Evolutionary conservation across 805 yeast genomes (phyloP), one percentile per base, ranked within the genome.

Genomic region (Nakazawaea peltata): DNA sequence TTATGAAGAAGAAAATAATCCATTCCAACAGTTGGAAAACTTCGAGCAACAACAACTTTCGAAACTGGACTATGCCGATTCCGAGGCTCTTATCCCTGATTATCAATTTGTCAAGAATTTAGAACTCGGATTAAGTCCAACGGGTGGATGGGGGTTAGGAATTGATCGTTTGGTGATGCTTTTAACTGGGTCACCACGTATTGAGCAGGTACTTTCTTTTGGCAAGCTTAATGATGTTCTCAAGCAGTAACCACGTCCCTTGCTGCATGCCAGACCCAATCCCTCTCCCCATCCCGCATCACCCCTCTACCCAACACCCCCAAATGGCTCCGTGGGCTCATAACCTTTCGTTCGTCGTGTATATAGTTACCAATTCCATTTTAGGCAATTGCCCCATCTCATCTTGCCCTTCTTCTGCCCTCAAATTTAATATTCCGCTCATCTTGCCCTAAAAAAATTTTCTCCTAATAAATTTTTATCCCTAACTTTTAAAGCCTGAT

Each of bases 101-200:
- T 59, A 71, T 48, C 65, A 66, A 32, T 92, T 75, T 51, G 73
- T 87, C 1, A 67, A 71, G 28, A 72, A 79, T 12, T 77, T 92
- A 88, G 90, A 85, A 51, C 84, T 80, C 69, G 97, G 95, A 1
- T 70, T 92, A 61, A 97, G 97, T 3, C 98, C 98, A 1, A 90
- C 97, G 3, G 97, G 95, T 2, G 99, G 99, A 0, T 84, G 96
- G 84, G 99, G 98, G 1, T 61, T 94, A 41, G 99, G 99, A 0
- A 68, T 92, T 15, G 99, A 92, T 51, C 58, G 99, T 36, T 56
- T 92, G 25, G 77, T 79, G 34, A 86, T 90, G 97, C 55, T 85
- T 14, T 59, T 90, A 22, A 69, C 81, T 4, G 78, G 73, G 0
- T 57, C 69, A 27, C 61, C 61, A 15, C 63, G 95, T 19, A 87